A percentile compares a stretch with the other conserved stretches of the same genome.
Evolutionary conservation across 2,329 filamentous ascomycete genomes (phyloP).

Genomic region (Geosmithia morbida): DNA sequence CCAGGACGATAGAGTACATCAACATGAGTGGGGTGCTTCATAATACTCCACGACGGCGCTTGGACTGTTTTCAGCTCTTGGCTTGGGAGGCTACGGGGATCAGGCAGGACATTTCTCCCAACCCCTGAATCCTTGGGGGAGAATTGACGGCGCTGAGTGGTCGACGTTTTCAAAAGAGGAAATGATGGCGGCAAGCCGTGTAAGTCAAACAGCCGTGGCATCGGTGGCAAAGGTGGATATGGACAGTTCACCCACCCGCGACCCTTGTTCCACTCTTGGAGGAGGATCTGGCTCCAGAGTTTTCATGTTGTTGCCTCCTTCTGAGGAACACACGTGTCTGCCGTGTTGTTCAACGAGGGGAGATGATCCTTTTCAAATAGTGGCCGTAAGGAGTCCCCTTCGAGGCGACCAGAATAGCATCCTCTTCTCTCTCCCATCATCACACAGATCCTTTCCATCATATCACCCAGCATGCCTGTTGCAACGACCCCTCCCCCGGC

Average conservation of each 20-base stretch:
- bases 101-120: background rate
- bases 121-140: background rate
- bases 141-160: background rate
- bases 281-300: background rate
- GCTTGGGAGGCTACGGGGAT: background rate
- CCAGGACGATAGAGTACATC: background rate
- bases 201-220: background rate
- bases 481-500: background rate
- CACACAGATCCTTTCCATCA: background rate
- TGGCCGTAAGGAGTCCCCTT: background rate
- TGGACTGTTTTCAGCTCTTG: too few species aligned
- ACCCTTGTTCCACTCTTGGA: background rate
- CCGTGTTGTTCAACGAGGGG: background rate
- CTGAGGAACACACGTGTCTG: background rate
- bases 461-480: background rate
- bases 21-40: background rate
- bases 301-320: background rate
- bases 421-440: background rate
- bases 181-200: background rate
- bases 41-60: too few species aligned
- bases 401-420: background rate
- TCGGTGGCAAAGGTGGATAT: background rate
- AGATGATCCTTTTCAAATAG: background rate
- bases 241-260: background rate
- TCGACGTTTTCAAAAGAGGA: background rate